Evolutionary conservation across 352 stramenopile genomes (phyloP).

Genomic region (Globisporangium irregulare): DNA sequence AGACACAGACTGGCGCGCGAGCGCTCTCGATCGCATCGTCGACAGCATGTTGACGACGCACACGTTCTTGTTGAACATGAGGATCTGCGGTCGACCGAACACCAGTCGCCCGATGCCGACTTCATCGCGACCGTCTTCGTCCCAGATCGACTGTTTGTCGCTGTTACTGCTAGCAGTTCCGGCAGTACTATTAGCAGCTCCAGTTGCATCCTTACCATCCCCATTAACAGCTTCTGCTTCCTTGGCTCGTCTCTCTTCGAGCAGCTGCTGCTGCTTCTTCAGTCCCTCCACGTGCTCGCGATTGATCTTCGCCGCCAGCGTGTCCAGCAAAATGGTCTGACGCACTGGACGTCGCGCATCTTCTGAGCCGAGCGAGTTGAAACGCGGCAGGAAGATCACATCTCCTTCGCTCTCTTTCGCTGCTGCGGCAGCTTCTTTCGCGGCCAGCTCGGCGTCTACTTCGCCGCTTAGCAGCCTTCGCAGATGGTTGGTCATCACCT

Average conservation of each 20-base stretch:
- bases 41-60: slow-evolving; percentile 38
- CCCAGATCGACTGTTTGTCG: slow-evolving; percentile 5
- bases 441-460: not conserved
- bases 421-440: slow-evolving; percentile 13
- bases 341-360: slow-evolving; percentile 45
- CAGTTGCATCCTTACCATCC: not conserved
- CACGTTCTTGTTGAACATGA: slow-evolving; percentile 34
- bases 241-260: slow-evolving; percentile 18
- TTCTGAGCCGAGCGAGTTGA: slow-evolving; percentile 64
- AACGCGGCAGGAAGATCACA: slow-evolving; percentile 50
- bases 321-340: slow-evolving; percentile 55
- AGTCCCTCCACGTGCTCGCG: slow-evolving; percentile 50
- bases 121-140: slow-evolving; percentile 19
- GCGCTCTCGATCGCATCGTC: slow-evolving; percentile 35
- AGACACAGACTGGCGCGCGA: slow-evolving; percentile 19
- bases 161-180: not conserved
- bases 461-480: slow-evolving; percentile 17
- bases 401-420: slow-evolving; percentile 27
- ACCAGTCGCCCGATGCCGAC: slow-evolving; percentile 35
- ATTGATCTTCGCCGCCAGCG: slow-evolving; percentile 49
- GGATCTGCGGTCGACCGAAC: slow-evolving; percentile 48
- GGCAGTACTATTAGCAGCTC: not conserved
- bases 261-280: slow-evolving; percentile 27
- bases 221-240: not conserved
- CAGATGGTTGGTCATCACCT: slow-evolving; percentile 22